Conservation (phyloP, 768 basidiomycete genomes). For the Tremella yokohamensis region DNA sequence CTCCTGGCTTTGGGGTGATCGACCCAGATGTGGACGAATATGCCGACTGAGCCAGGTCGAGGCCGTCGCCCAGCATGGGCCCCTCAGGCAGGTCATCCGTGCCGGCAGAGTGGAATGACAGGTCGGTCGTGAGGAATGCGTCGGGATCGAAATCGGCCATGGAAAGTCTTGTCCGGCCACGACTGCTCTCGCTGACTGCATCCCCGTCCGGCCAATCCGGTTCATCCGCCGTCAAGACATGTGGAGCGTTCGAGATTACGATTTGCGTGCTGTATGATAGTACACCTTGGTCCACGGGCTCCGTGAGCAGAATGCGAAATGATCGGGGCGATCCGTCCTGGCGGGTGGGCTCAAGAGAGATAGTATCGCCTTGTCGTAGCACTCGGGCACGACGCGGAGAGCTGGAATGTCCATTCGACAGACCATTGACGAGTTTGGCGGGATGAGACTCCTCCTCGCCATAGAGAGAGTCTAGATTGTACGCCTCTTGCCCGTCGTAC, state of each 20-base stretch:
- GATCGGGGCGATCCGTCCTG: background rate
- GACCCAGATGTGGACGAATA: constrained; percentile 32
- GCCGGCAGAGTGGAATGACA: constrained; percentile 12
- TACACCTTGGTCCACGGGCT: constrained; percentile 72
- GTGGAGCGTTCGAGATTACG: constrained; percentile 53
- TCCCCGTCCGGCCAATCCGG: constrained; percentile 10
- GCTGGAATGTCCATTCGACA: background rate
- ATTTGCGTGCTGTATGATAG: constrained; percentile 59
- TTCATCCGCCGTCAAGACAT: background rate
- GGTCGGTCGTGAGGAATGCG: constrained; percentile 37
- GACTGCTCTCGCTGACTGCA: constrained; percentile 11
- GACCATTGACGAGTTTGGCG: background rate
- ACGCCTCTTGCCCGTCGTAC: background rate
- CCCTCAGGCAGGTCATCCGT: constrained; percentile 14
- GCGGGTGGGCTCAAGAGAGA: background rate
- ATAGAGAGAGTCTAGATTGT: constrained; percentile 8
- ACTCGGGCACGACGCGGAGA: constrained; percentile 8
- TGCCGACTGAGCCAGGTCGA: constrained; percentile 12
- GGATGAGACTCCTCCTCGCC: constrained; percentile 21
- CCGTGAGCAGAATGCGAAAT: constrained; percentile 59
- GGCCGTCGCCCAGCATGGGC: constrained; percentile 8
- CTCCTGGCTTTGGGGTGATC: constrained; percentile 38
- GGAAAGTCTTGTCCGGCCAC: constrained; percentile 20
- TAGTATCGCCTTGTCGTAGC: constrained; percentile 24
- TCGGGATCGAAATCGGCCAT: constrained; percentile 46